Evolutionary conservation across 306 rosid genomes (phyloP).

Genomic region (Carpinus viminea): DNA sequence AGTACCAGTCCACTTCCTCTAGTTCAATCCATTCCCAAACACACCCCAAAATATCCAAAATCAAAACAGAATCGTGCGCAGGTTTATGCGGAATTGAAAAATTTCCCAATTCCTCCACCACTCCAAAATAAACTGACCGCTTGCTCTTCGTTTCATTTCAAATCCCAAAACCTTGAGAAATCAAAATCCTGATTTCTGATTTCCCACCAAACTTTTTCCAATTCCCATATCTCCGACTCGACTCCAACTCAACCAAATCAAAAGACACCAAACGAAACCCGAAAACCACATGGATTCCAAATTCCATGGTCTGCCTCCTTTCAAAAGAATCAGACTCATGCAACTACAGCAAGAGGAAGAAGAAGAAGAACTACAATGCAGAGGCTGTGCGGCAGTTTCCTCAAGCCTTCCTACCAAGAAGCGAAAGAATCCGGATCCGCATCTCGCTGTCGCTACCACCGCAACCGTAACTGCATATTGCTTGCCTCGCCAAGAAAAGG

Average conservation of each 20-base stretch:
- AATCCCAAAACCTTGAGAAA: not conserved
- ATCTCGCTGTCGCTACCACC: not conserved
- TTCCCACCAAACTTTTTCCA: no score
- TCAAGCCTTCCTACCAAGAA: slow-evolving; percentile 67
- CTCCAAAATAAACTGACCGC: not conserved
- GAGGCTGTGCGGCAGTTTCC: not conserved
- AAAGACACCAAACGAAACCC: not conserved
- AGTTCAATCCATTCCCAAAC: no score
- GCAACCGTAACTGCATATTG: slow-evolving; percentile 35
- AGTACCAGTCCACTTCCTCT: no score
- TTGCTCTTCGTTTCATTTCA: slow-evolving; percentile 8
- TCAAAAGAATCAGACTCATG: slow-evolving; percentile 63
- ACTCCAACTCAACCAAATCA: not conserved
- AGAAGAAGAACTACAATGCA: not conserved
- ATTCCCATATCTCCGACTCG: not conserved
- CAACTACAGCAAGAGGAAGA: slow-evolving; percentile 43
- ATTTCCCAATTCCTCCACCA: no score
- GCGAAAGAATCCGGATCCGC: slow-evolving; percentile 46
- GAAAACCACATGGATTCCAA: slow-evolving; percentile 43
- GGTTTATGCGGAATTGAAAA: no score
- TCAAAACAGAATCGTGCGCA: no score
- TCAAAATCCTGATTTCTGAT: no score
- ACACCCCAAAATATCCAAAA: no score
- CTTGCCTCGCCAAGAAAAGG: slow-evolving; percentile 79
- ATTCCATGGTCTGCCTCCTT: slow-evolving; percentile 58